phyloP scores from a whole-genome alignment of 177 flowering plant species.

The Telopea speciosissima region DNA sequence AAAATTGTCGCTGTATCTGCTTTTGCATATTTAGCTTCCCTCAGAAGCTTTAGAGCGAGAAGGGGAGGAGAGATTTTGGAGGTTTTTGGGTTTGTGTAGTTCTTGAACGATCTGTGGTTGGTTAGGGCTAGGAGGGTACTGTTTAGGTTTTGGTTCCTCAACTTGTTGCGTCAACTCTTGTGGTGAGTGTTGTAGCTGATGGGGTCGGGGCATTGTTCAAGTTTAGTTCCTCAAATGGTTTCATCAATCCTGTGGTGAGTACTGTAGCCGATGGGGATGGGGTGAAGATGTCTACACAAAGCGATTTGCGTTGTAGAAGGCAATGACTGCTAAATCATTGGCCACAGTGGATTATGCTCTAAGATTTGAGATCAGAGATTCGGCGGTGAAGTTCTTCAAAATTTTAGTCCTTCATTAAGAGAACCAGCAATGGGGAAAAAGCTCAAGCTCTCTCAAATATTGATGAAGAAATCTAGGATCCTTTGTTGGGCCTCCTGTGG shows the following conservation, averaged over 20 bases:
- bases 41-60: slow-evolving; percentile 30
- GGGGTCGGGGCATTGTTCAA: slow-evolving; percentile 64
- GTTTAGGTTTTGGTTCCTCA: too few relatives aligned
- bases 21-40: slow-evolving; percentile 75
- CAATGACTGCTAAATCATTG: slow-evolving; percentile 49
- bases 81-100: slow-evolving; percentile 42
- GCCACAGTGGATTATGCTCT: slow-evolving; percentile 64
- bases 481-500: too few relatives aligned
- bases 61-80: slow-evolving; percentile 44
- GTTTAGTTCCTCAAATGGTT: slow-evolving; percentile 63
- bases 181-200: too few relatives aligned
- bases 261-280: slow-evolving; percentile 14
- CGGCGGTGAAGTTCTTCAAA: slow-evolving; percentile 32
- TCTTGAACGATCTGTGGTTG: slow-evolving; percentile 58
- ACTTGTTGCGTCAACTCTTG: too few relatives aligned
- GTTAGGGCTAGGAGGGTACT: slow-evolving; percentile 32
- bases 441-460: too few relatives aligned
- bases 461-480: too few relatives aligned
- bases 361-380: slow-evolving; percentile 55
- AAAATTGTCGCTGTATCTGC: slow-evolving; percentile 49
- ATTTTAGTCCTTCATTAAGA: too few relatives aligned
- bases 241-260: slow-evolving; percentile 20
- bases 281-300: slow-evolving; percentile 41
- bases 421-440: too few relatives aligned
- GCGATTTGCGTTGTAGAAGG: too few relatives aligned